phyloP scores from a whole-genome alignment of 2,329 filamentous ascomycete genomes.

The Penicillium brevicompactum region DNA sequence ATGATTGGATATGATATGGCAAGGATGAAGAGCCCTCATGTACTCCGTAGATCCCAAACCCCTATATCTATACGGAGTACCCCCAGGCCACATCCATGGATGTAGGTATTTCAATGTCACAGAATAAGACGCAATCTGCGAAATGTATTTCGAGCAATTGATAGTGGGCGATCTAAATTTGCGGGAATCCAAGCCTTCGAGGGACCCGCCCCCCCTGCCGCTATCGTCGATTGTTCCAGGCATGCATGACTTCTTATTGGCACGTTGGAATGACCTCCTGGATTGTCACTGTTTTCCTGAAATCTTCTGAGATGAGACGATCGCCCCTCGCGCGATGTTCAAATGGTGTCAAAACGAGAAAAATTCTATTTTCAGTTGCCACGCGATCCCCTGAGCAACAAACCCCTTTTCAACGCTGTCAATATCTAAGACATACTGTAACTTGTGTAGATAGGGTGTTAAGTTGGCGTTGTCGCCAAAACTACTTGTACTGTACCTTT shows the following conservation, averaged over 20 bases:
- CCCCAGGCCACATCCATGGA: neutral
- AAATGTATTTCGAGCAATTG: slow-evolving; percentile 8
- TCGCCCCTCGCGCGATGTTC: slow-evolving; percentile 8
- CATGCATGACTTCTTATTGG: slow-evolving; percentile 25
- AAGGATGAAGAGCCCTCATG: neutral
- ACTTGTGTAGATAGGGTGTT: too few relatives aligned
- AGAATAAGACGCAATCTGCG: neutral
- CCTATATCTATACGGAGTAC: neutral
- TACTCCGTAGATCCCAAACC: neutral
- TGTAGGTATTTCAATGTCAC: neutral
- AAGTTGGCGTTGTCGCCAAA: too few relatives aligned
- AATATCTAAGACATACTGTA: too few relatives aligned
- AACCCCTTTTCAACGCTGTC: neutral
- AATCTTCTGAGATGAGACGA: slow-evolving; percentile 1
- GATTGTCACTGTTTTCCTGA: slow-evolving; percentile 11
- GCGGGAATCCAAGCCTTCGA: slow-evolving; percentile 25
- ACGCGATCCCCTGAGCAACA: neutral
- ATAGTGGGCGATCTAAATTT: slow-evolving; percentile 32
- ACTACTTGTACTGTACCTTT: too few relatives aligned
- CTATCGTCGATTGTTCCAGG: slow-evolving; percentile 22
- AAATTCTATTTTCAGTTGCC: neutral
- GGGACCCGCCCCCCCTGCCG: slow-evolving; percentile 28
- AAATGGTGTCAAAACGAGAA: neutral
- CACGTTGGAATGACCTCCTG: slow-evolving; percentile 22
- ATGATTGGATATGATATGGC: neutral